Percentiles rank a stretch among this genome's conserved stretches.
phyloP scores from a whole-genome alignment of 495 filamentous ascomycete species.

The Parathielavia appendiculata region DNA sequence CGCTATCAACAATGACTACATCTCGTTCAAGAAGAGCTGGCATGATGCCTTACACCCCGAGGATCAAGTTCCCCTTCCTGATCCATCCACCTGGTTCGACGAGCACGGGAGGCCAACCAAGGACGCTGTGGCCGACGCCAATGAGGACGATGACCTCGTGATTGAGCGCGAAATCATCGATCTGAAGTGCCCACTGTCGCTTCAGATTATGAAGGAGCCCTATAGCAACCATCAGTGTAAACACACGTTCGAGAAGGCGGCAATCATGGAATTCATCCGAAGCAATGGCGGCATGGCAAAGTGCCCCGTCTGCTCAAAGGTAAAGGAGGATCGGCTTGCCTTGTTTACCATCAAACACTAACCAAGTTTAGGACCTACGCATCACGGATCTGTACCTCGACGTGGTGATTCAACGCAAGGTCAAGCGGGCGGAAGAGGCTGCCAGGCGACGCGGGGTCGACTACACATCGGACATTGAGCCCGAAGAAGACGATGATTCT shows the following conservation, averaged over 20 bases:
- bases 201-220: slow-evolving; percentile 66
- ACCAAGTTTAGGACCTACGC: slow-evolving; percentile 31
- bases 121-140: slow-evolving; percentile 31
- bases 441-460: slow-evolving; percentile 23
- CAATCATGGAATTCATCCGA: slow-evolving; percentile 61
- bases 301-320: slow-evolving; percentile 45
- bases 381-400: slow-evolving; percentile 39
- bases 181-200: slow-evolving; percentile 76
- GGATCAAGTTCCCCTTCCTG: slow-evolving; percentile 60
- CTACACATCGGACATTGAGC: slow-evolving; percentile 27
- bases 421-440: slow-evolving; percentile 36
- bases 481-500: slow-evolving; percentile 28
- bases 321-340: slow-evolving; percentile 15
- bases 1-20: slow-evolving; percentile 71
- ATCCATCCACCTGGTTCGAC: slow-evolving; percentile 68
- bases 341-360: no score
- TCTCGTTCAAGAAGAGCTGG: slow-evolving; percentile 68
- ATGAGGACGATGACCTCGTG: slow-evolving; percentile 67
- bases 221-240: slow-evolving; percentile 71
- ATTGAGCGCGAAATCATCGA: slow-evolving; percentile 64
- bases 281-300: slow-evolving; percentile 30
- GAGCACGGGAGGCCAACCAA: slow-evolving; percentile 43
- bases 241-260: slow-evolving; percentile 74
- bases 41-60: slow-evolving; percentile 68
- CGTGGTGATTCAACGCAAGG: slow-evolving; percentile 38